Evolutionary conservation across 352 stramenopile genomes (phyloP).

Genomic region (Phytopythium boreale): DNA sequence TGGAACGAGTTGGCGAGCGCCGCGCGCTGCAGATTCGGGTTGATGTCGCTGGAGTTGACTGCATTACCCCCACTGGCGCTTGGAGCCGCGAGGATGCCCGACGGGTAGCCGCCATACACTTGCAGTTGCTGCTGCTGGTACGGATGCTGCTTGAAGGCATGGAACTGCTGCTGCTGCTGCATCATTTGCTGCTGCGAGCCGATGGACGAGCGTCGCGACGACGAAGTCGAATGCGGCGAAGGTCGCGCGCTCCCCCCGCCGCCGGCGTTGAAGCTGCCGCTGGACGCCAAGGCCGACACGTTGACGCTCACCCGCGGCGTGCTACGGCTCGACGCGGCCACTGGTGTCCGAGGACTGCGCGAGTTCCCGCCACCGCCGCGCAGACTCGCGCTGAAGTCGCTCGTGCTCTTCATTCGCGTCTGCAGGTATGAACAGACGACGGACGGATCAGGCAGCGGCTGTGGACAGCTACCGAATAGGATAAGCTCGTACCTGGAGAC

Average conservation of each 20-base stretch:
- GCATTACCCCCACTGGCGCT: neutral
- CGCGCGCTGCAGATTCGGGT: constrained; percentile 47
- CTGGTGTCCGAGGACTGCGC: constrained; percentile 6
- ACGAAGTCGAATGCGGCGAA: constrained; percentile 21
- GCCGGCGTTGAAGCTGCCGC: constrained; percentile 3
- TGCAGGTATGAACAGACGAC: neutral
- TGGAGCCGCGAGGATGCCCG: neutral
- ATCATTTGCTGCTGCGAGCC: constrained; percentile 17
- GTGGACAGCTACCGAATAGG: neutral
- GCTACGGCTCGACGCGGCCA: constrained; percentile 11
- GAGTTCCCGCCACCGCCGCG: constrained; percentile 19
- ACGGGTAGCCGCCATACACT: neutral
- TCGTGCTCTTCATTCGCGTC: constrained; percentile 25
- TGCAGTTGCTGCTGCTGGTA: neutral
- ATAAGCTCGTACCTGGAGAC: neutral
- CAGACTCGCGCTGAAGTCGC: constrained; percentile 29
- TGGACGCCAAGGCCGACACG: constrained; percentile 35
- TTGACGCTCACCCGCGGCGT: constrained; percentile 41
- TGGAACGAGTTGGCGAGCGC: constrained; percentile 68
- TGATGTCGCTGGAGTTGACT: neutral
- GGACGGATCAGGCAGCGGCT: neutral
- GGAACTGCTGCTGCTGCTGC: constrained; percentile 12
- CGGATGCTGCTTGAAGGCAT: constrained; percentile 8
- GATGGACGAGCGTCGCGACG: constrained; percentile 22
- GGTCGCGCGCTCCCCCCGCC: constrained; percentile 21